These are phyloP conservation scores for Aspergillus sp. DNA, from an alignment of 2,329 filamentous ascomycete species.

Conservation along the genomic window DNA sequence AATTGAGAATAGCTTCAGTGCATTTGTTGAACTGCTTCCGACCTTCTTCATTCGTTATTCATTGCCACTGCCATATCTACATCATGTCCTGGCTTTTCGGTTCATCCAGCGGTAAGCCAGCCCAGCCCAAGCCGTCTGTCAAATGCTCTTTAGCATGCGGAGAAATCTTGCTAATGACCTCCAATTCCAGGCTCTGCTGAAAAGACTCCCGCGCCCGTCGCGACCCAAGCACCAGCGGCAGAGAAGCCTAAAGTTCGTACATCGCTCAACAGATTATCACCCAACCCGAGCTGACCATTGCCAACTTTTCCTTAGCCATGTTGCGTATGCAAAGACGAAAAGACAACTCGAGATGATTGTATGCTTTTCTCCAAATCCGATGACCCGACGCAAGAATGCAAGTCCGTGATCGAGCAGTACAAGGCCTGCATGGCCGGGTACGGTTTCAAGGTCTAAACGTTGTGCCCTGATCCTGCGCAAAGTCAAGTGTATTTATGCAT, in stretches of 20 bases:
- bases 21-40: not conserved
- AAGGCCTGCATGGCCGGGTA: slow-evolving; percentile 89
- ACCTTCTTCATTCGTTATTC: slow-evolving; percentile 4
- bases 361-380: slow-evolving; percentile 92
- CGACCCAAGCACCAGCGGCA: slow-evolving; percentile 22
- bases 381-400: slow-evolving; percentile 78
- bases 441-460: slow-evolving; percentile 67
- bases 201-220: slow-evolving; percentile 23
- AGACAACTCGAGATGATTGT: slow-evolving; percentile 89
- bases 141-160: not conserved
- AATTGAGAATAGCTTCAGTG: not conserved
- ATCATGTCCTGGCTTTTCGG: slow-evolving; percentile 40
- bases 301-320: slow-evolving; percentile 66
- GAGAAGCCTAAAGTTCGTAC: slow-evolving; percentile 41
- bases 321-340: slow-evolving; percentile 97
- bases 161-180: not conserved
- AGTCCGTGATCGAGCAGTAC: slow-evolving; percentile 79
- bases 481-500: not conserved
- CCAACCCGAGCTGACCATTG: not conserved
- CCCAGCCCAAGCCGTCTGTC: not conserved
- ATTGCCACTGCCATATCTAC: not conserved
- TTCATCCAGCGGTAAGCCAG: slow-evolving; percentile 32
- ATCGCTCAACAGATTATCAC: not conserved
- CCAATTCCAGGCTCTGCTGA: slow-evolving; percentile 15
- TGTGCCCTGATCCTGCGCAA: not conserved